These are phyloP conservation scores for Fusarium sp. DNA, from an alignment of 2,329 filamentous ascomycete genomes.

Conservation along the genomic window DNA sequence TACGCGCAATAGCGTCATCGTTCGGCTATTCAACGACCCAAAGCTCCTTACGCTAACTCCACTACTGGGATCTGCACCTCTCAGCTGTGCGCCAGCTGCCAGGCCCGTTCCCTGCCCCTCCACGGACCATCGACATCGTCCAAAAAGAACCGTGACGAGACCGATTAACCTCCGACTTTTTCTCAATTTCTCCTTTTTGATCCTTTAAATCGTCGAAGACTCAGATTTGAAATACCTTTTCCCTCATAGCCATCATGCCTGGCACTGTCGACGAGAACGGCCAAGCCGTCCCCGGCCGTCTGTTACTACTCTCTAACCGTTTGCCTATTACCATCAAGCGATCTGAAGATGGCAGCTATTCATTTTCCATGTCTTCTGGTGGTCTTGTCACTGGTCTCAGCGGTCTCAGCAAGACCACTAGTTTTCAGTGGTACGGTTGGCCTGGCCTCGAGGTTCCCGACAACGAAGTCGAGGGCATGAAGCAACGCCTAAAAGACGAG, in stretches of 20 bases:
- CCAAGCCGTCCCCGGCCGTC: slow-evolving; percentile 61
- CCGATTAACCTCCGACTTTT: slow-evolving; percentile 20
- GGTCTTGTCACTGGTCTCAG: slow-evolving; percentile 95
- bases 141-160: slow-evolving; percentile 41
- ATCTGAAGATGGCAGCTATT: slow-evolving; percentile 90
- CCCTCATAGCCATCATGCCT: slow-evolving; percentile 53
- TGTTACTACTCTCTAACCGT: slow-evolving; percentile 93
- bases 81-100: slow-evolving; percentile 40
- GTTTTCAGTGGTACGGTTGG: slow-evolving; percentile 99
- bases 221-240: neutral
- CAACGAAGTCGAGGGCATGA: slow-evolving; percentile 81
- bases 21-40: slow-evolving; percentile 39
- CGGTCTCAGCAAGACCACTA: slow-evolving; percentile 91
- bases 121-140: slow-evolving; percentile 43
- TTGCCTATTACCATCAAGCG: slow-evolving; percentile 97
- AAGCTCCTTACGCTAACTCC: slow-evolving; percentile 50
- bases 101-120: slow-evolving; percentile 50
- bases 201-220: slow-evolving; percentile 1
- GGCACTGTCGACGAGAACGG: slow-evolving; percentile 54
- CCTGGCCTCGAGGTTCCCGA: slow-evolving; percentile 93
- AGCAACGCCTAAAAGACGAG: slow-evolving; percentile 84
- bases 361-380: slow-evolving; percentile 96
- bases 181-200: slow-evolving; percentile 13
- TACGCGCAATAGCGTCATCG: slow-evolving; percentile 51
- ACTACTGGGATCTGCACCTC: slow-evolving; percentile 48